Base-by-base conservation (phyloP, 2,329 filamentous ascomycete species). In the Stachybotrys elegans region DNA sequence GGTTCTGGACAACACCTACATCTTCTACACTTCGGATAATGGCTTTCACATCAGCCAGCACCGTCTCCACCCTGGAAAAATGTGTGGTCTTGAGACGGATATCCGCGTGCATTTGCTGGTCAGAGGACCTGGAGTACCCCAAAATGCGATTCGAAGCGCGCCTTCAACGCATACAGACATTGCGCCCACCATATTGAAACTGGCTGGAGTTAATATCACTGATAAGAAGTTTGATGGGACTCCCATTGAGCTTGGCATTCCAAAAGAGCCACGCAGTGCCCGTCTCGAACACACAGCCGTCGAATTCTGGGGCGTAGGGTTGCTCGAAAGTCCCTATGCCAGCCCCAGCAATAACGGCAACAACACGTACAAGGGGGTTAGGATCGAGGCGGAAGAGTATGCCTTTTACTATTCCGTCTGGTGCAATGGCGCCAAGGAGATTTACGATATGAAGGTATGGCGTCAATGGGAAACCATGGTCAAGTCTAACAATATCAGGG, bases 401-500 rank as follows among this genome's bases (percentile, higher is more conserved):
- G 78, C 75, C 52, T 57, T 86, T 5, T 79, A 81, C 48, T 87
- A 87, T 53, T 74, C 79, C 0, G 79, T 85, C 0, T 87, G 83
- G 82, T 87, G 84, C 55, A 83, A 65, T 13, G 79, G 80, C 42
- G 81, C 85, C 54, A 76, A 79, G 44, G 82, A 87, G 57, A 70
- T 84, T 3, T 87, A 86, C 56, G 73, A 86, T 48, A 54, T 84
- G 31, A 74, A 68, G 53, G 78, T 55, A 48, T 7, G 53, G 8
- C 12, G 16, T n/a, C 8, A 4, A 21, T 4, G 17, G 46, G 11
- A n/a, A 2, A 22, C 36, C 7, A n/a, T 12, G 29, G 16, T 6
- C 45, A 43, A 37, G 8, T 46, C 51, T 9, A 56, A 35, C 7
- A 2, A 14, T 6, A n/a, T 19, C 32, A 79, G 72, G 65, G 64